These are phyloP conservation scores for Telfairia occidentalis DNA, from an alignment of 331 rosid species.

Conservation along the genomic window DNA sequence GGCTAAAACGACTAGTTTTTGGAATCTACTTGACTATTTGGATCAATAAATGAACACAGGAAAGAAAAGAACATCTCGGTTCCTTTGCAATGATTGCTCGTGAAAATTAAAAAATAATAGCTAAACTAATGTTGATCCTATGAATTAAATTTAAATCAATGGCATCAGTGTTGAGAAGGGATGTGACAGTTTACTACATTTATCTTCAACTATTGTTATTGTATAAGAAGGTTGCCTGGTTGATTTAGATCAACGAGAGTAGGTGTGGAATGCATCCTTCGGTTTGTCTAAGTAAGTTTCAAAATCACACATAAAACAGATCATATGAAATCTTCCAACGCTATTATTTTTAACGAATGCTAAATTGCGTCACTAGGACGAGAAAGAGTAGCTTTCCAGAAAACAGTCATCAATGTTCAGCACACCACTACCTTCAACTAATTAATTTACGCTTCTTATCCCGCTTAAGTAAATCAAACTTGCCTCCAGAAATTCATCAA, in stretches of 20 bases:
- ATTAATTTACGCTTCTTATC: neutral
- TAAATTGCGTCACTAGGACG: neutral
- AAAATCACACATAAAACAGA: neutral
- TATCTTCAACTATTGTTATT: neutral
- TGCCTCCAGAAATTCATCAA: neutral
- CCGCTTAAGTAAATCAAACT: neutral
- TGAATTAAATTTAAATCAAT: slow-evolving; percentile 1
- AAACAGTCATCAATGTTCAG: neutral
- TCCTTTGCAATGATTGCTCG: neutral
- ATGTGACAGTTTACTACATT: neutral
- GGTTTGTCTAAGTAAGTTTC: neutral
- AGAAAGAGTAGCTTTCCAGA: neutral
- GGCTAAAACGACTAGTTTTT: neutral
- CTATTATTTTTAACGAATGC: neutral
- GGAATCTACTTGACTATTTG: slow-evolving; percentile 1
- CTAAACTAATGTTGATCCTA: neutral
- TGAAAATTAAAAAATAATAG: neutral
- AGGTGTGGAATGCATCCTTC: neutral
- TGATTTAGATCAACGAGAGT: neutral
- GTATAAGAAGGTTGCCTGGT: neutral
- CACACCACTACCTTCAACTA: neutral
- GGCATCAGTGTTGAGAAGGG: slow-evolving; percentile 5
- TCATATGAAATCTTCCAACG: neutral
- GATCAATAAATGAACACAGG: neutral
- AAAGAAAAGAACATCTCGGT: neutral